phyloP scores from a whole-genome alignment of 495 filamentous ascomycete species.

The Talaromyces stipitatus region DNA sequence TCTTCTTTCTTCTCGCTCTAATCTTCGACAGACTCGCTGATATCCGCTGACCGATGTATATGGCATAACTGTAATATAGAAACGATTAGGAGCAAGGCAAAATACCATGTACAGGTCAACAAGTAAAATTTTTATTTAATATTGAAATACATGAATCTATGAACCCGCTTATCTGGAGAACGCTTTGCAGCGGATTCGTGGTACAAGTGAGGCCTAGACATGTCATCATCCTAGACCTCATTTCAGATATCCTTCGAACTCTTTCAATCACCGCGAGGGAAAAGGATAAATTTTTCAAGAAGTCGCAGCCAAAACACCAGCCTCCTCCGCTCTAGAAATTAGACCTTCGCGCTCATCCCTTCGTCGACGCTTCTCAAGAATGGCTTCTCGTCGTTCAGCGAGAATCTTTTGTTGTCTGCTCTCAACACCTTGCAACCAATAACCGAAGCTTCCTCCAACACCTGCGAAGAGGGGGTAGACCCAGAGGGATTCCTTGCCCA shows the following conservation, averaged over 20 bases:
- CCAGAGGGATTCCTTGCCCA: slow-evolving; percentile 69
- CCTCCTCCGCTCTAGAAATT: slow-evolving; percentile 26
- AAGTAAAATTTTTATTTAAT: neutral
- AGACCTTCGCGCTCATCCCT: slow-evolving; percentile 53
- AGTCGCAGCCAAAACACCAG: slow-evolving; percentile 32
- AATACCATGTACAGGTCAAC: neutral
- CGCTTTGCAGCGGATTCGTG: slow-evolving; percentile 19
- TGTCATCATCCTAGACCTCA: slow-evolving; percentile 9
- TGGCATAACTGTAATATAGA: neutral
- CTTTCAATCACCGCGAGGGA: neutral
- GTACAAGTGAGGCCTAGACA: slow-evolving; percentile 18
- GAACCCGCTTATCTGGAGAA: slow-evolving; percentile 16
- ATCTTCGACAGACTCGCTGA: neutral
- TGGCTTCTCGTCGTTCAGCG: slow-evolving; percentile 60
- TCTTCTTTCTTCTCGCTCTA: neutral
- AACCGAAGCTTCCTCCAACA: slow-evolving; percentile 85
- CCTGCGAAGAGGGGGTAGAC: slow-evolving; percentile 86
- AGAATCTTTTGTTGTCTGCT: slow-evolving; percentile 67
- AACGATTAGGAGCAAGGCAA: neutral
- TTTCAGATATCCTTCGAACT: neutral
- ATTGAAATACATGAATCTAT: slow-evolving; percentile 12
- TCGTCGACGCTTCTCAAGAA: slow-evolving; percentile 84
- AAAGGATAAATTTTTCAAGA: slow-evolving; percentile 15
- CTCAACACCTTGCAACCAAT: slow-evolving; percentile 88
- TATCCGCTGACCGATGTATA: neutral